phyloP scores from a whole-genome alignment of 2,329 filamentous ascomycete species.

The Fusarium robinianum region DNA sequence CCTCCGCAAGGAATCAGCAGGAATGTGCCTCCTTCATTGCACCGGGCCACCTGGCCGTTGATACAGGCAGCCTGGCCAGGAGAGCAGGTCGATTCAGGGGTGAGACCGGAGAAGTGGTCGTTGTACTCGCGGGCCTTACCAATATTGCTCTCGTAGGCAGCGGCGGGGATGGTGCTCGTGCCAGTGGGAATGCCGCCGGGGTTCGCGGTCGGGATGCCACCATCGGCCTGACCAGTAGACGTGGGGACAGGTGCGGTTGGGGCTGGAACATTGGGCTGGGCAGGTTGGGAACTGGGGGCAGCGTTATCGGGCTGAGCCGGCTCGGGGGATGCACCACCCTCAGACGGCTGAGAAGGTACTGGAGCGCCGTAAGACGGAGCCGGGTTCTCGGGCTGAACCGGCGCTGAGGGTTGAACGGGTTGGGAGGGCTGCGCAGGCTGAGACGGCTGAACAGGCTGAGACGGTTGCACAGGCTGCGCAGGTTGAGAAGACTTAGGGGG shows the following conservation, averaged over 20 bases:
- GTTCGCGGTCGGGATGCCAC: slow-evolving; percentile 49
- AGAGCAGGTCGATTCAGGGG: slow-evolving; percentile 52
- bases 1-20: slow-evolving; percentile 43
- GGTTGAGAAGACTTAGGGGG: neutral
- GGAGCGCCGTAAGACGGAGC: slow-evolving; percentile 20
- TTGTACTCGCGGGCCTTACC: slow-evolving; percentile 53
- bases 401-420: slow-evolving; percentile 2
- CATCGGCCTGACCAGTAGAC: slow-evolving; percentile 38
- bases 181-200: slow-evolving; percentile 41
- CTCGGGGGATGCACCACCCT: slow-evolving; percentile 9
- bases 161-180: slow-evolving; percentile 48
- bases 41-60: slow-evolving; percentile 53
- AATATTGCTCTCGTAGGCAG: slow-evolving; percentile 52
- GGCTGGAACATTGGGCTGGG: slow-evolving; percentile 6
- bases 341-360: slow-evolving; percentile 14
- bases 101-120: slow-evolving; percentile 50
- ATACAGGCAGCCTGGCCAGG: slow-evolving; percentile 58
- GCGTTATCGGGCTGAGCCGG: slow-evolving; percentile 15
- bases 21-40: slow-evolving; percentile 49
- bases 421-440: neutral
- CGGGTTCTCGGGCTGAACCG: slow-evolving; percentile 8
- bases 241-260: slow-evolving; percentile 14
- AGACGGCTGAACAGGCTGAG: neutral
- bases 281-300: neutral
- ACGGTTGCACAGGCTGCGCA: too few relatives aligned